Base-by-base conservation (phyloP, 345 rosid genomes). In the Syzygium jambos region DNA sequence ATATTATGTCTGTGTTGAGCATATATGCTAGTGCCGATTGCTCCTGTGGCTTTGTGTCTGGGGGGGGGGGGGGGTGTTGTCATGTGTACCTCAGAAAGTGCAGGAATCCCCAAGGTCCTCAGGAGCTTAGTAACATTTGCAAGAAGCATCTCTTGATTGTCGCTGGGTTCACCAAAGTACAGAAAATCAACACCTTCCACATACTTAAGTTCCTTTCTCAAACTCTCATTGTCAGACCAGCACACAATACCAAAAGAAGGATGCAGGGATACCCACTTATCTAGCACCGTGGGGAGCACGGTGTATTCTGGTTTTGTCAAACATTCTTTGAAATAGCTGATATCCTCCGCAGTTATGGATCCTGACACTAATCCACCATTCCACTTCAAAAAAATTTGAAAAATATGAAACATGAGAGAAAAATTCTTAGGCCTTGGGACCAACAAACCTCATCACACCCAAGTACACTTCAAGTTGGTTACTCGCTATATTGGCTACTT, bases 231-330 rank as follows among this genome's bases (percentile, higher is more conserved):
- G 78, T 97, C 98, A 89, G 94, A 94, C 99, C 99, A 97, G 89
- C 99, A 97, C 51, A 96, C 93, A 49, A 94, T 91, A 91, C 98
- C 98, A 89, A 91, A 95, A 38, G 98, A 95, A 87, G 97, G 92
- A 88, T 97, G 98, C 82, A 96, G 87, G 52, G 99, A 97, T 84
- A 94, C 98, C 99, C 99, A 97, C 91, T 92, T 95, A 89, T 96
- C 98, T 86, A 88, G 90, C 85, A 89, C 90, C 85, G 99, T 95
- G 86, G 99, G 99, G 86, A 97, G 96, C 91, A 95, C 93, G 2
- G 94, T 91, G 89, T 89, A 93, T 54, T 96, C 96, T 84, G 87
- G 85, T 91, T 94, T 92, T 86, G 53, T 78, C 89, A 96, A 95
- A 89, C 91, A 91, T 80, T 95, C 95, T 91, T 92, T 95, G 78